phyloP scores from a whole-genome alignment of 345 rosid genomes.

The Moricandia arvensis region DNA sequence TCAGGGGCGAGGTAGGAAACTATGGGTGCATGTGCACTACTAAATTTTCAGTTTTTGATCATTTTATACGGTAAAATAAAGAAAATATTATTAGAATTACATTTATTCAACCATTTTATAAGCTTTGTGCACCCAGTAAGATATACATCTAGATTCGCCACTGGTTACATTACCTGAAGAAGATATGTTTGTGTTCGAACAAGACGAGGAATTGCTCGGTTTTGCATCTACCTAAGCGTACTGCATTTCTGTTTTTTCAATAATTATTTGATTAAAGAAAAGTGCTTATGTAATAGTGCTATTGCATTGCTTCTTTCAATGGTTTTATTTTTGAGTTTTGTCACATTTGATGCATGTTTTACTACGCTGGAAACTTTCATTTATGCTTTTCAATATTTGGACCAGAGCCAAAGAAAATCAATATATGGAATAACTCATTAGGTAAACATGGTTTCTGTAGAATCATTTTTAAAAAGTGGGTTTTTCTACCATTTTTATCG shows the following conservation, averaged over 20 bases:
- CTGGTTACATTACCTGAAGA: conserved; percentile 1
- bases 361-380: background rate
- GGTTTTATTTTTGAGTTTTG: background rate
- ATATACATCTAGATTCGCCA: no score
- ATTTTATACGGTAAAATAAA: no score
- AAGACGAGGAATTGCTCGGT: background rate
- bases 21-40: no score
- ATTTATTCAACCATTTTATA: no score
- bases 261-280: background rate
- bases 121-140: no score
- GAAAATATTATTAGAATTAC: no score
- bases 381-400: background rate
- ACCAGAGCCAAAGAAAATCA: background rate
- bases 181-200: background rate
- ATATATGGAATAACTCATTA: background rate
- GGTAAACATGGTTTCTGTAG: no score
- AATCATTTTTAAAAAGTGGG: no score
- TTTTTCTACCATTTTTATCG: no score
- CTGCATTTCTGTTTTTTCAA: background rate
- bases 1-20: no score
- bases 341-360: background rate
- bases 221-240: background rate
- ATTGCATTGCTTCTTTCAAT: background rate
- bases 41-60: no score
- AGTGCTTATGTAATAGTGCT: background rate